Evolutionary conservation across 2,329 filamentous ascomycete genomes (phyloP).

Genomic region (Beauveria varroae): DNA sequence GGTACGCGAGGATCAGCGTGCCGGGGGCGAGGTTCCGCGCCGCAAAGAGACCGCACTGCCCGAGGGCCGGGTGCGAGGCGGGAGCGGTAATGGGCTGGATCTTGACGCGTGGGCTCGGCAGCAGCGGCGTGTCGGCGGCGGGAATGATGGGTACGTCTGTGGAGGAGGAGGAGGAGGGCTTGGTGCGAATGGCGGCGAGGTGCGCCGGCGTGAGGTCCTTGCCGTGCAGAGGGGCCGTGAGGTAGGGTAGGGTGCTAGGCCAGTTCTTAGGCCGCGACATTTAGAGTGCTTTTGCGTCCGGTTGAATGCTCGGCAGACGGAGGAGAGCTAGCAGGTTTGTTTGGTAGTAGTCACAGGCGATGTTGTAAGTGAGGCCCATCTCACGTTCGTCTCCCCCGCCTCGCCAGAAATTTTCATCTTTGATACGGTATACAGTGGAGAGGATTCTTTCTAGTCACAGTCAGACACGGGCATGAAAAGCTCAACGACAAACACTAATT

Average conservation of each 20-base stretch:
- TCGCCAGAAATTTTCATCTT: background rate
- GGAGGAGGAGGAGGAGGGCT: constrained; percentile 13
- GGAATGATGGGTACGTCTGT: constrained; percentile 18
- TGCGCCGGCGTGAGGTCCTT: constrained; percentile 37
- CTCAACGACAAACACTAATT: background rate
- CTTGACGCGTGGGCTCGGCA: constrained; percentile 41
- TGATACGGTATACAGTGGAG: background rate
- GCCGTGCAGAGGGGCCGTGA: constrained; percentile 41
- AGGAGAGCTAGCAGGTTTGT: too few species aligned
- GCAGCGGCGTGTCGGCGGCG: constrained; percentile 29
- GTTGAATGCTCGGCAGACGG: background rate
- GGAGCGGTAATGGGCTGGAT: constrained; percentile 42
- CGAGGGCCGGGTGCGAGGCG: constrained; percentile 48
- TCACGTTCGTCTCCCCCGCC: background rate
- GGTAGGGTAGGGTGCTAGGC: constrained; percentile 46
- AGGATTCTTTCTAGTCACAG: background rate
- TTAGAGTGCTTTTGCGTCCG: background rate
- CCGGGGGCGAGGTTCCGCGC: constrained; percentile 44
- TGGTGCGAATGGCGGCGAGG: constrained; percentile 28
- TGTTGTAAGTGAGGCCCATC: background rate
- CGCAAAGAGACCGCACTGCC: constrained; percentile 55
- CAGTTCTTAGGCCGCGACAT: constrained; percentile 48
- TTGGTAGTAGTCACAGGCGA: too few species aligned
- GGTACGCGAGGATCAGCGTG: constrained; percentile 52
- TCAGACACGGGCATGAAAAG: background rate